Evolutionary conservation across 768 basidiomycete genomes (phyloP), one percentile per base, ranked within the genome.

Genomic region (Lentinula raphanica): DNA sequence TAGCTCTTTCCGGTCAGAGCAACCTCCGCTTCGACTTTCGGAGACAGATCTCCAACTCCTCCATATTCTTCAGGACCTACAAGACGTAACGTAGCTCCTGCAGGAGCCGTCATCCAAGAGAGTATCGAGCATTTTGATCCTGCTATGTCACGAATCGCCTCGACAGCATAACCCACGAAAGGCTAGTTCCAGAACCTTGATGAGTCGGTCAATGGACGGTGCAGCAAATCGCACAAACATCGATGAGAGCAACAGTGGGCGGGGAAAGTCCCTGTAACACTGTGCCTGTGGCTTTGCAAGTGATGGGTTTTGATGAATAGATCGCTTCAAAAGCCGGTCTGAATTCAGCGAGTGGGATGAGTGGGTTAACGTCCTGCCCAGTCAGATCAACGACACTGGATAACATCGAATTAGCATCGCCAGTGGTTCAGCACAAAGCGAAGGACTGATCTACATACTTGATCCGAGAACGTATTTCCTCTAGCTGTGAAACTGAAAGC

Each of bases 51-150:
- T 3, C 45, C 44, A 32, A 45, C 27, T 48, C 56, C 56, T 3
- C 56, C 56, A 17, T 35, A 36, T 25, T 48, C 31, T 28, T 27
- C 36, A 3, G 45, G 46, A 11, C 56, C 56, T 12, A 48, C 31
- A 2, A 57, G 23, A 3, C 46, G 44, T 11, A 57, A 44, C 7
- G 23, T 17, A 19, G 56, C 28, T 36, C 56, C 56, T 4, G 45
- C 44, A 42, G 56, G 46, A 19, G 56, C 56, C 31, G 56, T 57
- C 28, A 48, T 49, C 56, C 56, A 57, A 5, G 56, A 32, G 19
- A 57, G 15, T n/a, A 57, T 29, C 1, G 45, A 31, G 13, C 21
- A 27, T 19, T 23, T 35, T 4, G 45, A 27, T 29, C 55, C 55
- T 40, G 55, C 40, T 45, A 56, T 23, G 3, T 25, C 29, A 13